These are phyloP conservation scores for Paramyrothecium sp. DNA, from an alignment of 2,329 filamentous ascomycete genomes.

Conservation along the genomic window DNA sequence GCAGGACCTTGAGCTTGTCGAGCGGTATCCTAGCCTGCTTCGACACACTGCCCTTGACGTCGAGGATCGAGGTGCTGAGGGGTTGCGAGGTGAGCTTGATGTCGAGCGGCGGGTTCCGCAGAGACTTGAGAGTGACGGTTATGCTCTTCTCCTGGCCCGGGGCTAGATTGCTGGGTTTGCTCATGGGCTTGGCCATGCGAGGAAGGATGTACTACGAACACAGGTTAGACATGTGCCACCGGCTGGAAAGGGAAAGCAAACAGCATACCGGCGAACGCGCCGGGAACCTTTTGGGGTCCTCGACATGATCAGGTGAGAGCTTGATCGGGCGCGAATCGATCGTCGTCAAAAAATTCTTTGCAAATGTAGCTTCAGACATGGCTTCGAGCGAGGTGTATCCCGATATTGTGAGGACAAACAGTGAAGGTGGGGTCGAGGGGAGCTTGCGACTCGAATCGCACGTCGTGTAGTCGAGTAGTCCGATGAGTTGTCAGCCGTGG, in stretches of 20 bases:
- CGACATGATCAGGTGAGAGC: conserved; percentile 85
- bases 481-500: too few relatives aligned
- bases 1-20: conserved; percentile 83
- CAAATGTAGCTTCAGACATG: conserved; percentile 85
- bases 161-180: conserved; percentile 43
- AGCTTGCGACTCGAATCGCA: neutral
- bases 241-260: conserved; percentile 4
- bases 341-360: conserved; percentile 76
- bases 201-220: conserved; percentile 66
- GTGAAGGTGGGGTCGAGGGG: conserved; percentile 18
- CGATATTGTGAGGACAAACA: neutral
- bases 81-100: conserved; percentile 63
- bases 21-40: conserved; percentile 59
- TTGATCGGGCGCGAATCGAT: conserved; percentile 79
- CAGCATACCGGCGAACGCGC: conserved; percentile 67
- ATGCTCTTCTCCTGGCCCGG: conserved; percentile 53
- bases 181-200: conserved; percentile 59
- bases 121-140: conserved; percentile 68
- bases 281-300: conserved; percentile 78
- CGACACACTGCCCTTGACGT: conserved; percentile 72
- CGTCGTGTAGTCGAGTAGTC: too few relatives aligned
- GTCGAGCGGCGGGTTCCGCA: conserved; percentile 71
- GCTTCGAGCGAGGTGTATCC: conserved; percentile 13
- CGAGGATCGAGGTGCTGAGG: conserved; percentile 70
- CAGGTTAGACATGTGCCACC: neutral